These are phyloP conservation scores for Vitis hybrid DNA, from an alignment of 177 flowering plant genomes.

Conservation along the genomic window DNA sequence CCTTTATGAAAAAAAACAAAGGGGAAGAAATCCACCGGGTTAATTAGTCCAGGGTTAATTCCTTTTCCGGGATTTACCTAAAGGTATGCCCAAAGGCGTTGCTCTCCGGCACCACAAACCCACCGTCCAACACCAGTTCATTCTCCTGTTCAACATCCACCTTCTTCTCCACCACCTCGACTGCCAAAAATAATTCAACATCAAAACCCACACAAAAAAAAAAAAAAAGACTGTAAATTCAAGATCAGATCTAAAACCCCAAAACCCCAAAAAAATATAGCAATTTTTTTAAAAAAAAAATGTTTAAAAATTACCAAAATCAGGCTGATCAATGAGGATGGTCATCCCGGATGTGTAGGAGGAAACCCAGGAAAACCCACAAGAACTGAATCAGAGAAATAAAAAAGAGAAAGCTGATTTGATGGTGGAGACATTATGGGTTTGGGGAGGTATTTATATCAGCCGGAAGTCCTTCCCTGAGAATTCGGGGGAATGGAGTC, in stretches of 20 bases:
- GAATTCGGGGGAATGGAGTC: conserved; percentile 34
- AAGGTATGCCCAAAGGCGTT: conserved; percentile 79
- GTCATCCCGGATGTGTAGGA: conserved; percentile 36
- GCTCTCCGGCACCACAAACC: conserved; percentile 45
- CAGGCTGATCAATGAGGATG: conserved; percentile 51
- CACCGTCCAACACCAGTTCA: conserved; percentile 57
- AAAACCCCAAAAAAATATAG: not conserved
- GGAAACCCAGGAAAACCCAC: no score
- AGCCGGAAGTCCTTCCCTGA: conserved; percentile 53
- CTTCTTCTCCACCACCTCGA: conserved; percentile 27
- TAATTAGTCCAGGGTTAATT: no score
- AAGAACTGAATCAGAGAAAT: conserved; percentile 3
- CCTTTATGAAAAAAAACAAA: no score
- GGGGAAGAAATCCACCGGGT: no score
- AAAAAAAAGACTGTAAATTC: not conserved
- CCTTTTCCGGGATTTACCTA: conserved; percentile 29
- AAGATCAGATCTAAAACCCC: not conserved
- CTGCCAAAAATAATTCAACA: conserved; percentile 6
- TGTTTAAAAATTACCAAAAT: conserved; percentile 31
- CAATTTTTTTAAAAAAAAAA: not conserved
- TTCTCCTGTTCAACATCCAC: conserved; percentile 18
- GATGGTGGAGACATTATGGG: not conserved
- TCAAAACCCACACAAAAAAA: not conserved
- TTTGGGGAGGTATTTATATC: conserved; percentile 28
- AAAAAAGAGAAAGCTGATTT: not conserved